phyloP scores from a whole-genome alignment of 148 eudicot genomes.

The Silene latifolia region DNA sequence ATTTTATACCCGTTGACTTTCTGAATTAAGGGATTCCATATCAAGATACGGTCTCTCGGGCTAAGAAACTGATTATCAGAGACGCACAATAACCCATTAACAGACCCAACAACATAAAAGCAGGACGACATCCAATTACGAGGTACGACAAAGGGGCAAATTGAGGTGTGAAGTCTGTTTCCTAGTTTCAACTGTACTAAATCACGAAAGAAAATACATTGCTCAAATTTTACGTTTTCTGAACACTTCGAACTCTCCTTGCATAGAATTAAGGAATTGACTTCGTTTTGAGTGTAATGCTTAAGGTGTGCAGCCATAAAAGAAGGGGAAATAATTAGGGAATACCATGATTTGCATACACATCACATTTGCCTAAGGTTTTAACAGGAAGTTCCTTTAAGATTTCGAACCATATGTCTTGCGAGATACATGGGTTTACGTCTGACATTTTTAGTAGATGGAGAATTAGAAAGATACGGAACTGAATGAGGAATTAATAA shows the following conservation, averaged over 20 bases:
- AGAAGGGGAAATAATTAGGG: background rate
- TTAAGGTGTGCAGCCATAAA: background rate
- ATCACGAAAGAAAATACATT: slow-evolving; percentile 1
- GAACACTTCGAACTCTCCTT: background rate
- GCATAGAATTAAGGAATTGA: background rate
- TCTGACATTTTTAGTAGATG: background rate
- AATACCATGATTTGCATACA: background rate
- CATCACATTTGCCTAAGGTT: background rate
- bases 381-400: background rate
- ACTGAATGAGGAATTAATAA: too few relatives aligned
- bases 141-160: background rate
- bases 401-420: slow-evolving; percentile 8
- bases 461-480: background rate
- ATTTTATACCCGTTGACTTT: background rate
- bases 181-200: background rate
- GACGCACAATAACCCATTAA: background rate
- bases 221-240: background rate
- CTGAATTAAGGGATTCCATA: background rate
- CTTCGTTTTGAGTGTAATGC: background rate
- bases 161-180: background rate
- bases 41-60: background rate
- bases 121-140: background rate
- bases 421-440: background rate
- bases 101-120: background rate
- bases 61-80: background rate